These are phyloP conservation scores for Solanum commersonii DNA, from an alignment of 257 asterid species.

Conservation along the genomic window DNA sequence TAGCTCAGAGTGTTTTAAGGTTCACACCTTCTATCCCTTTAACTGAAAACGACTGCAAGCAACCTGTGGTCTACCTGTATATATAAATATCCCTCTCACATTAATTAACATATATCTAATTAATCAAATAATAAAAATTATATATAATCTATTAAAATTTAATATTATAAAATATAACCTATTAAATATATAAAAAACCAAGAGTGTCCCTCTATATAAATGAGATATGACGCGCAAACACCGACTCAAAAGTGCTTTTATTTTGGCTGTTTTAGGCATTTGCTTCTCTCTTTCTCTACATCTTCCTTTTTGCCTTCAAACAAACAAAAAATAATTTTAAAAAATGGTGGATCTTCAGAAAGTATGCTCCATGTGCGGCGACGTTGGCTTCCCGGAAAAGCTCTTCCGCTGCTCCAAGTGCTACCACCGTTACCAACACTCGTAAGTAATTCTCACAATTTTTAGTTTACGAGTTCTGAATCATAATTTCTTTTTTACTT, in stretches of 20 bases:
- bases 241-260: not conserved
- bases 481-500: not conserved
- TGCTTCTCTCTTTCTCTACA: not conserved
- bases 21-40: conserved; percentile 22
- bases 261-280: not conserved
- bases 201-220: not conserved
- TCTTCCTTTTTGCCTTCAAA: not conserved
- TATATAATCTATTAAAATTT: too few relatives aligned
- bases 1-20: not conserved
- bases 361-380: conserved; percentile 96
- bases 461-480: conserved; percentile 8
- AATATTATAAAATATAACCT: not conserved
- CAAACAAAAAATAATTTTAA: not conserved
- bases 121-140: not conserved
- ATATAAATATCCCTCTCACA: conserved; percentile 10
- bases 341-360: conserved; percentile 73
- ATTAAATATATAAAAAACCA: not conserved
- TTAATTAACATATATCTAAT: not conserved
- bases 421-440: conserved; percentile 84
- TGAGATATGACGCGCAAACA: conserved; percentile 1
- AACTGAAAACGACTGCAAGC: conserved; percentile 69
- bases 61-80: conserved; percentile 60
- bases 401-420: conserved; percentile 94
- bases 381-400: conserved; percentile 87
- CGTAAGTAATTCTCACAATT: conserved; percentile 9